phyloP scores from a whole-genome alignment of 352 stramenopile genomes.

The Halophytophthora polymorphica region DNA sequence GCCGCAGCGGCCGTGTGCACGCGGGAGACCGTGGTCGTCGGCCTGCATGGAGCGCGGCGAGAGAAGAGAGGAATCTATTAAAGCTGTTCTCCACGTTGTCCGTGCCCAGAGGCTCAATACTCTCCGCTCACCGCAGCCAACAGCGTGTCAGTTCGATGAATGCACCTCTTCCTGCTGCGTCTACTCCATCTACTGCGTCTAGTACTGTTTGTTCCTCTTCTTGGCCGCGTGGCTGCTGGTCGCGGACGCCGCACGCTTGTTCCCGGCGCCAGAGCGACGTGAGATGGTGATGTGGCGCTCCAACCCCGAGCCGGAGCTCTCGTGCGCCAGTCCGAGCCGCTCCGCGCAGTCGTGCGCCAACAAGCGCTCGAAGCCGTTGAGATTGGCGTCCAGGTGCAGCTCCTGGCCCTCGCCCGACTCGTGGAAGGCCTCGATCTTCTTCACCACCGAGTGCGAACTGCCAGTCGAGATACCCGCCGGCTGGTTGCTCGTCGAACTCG shows the following conservation, averaged over 20 bases:
- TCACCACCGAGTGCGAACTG: constrained; percentile 79
- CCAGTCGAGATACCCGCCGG: constrained; percentile 48
- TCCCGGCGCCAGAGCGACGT: constrained; percentile 2
- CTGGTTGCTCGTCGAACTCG: too few species aligned
- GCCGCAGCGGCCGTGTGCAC: too few species aligned
- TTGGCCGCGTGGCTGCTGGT: constrained; percentile 19
- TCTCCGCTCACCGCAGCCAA: not conserved
- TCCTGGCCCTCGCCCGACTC: constrained; percentile 39
- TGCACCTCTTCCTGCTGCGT: too few species aligned
- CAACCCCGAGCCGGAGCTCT: constrained; percentile 62
- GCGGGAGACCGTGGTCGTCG: too few species aligned
- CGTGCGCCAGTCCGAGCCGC: constrained; percentile 65
- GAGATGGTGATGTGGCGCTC: constrained; percentile 81
- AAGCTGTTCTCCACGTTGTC: constrained; percentile 22
- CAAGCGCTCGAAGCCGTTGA: constrained; percentile 83
- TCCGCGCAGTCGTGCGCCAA: constrained; percentile 83
- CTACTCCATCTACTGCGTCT: constrained; percentile 1
- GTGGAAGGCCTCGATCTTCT: constrained; percentile 74
- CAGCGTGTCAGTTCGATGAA: too few species aligned
- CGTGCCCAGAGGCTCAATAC: constrained; percentile 10
- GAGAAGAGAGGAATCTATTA: constrained; percentile 31
- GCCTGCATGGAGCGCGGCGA: too few species aligned
- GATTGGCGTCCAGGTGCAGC: constrained; percentile 67
- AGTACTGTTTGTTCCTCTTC: constrained; percentile 30
- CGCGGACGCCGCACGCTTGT: constrained; percentile 16